Evolutionary conservation across 1,139 yeast species (phyloP).

Genomic region (Zygoascus meyerae): DNA sequence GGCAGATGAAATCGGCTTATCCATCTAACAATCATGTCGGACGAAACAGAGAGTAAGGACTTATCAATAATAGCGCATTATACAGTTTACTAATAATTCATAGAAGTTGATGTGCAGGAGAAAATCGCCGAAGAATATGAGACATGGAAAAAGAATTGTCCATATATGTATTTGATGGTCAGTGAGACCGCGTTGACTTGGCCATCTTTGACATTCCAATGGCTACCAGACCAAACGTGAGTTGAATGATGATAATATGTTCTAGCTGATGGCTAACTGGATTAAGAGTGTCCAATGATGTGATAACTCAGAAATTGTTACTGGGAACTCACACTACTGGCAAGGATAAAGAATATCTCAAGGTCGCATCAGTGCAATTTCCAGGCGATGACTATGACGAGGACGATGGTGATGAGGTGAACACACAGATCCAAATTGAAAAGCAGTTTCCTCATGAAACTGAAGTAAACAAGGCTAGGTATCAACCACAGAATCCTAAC

Average conservation of each 20-base stretch:
- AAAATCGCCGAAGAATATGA: conserved; percentile 52
- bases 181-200: conserved; percentile 57
- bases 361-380: conserved; percentile 62
- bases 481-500: conserved; percentile 64
- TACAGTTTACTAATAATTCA: background rate
- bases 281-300: conserved; percentile 11
- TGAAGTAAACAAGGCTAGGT: conserved; percentile 79
- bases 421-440: conserved; percentile 14
- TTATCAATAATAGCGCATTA: too few relatives aligned
- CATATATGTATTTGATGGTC: conserved; percentile 72
- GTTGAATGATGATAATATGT: background rate
- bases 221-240: conserved; percentile 28
- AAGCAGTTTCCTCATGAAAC: conserved; percentile 37
- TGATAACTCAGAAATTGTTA: conserved; percentile 39
- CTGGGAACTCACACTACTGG: conserved; percentile 85
- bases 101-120: background rate
- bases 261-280: conserved; percentile 7
- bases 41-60: too few relatives aligned
- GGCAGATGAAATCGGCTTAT: too few relatives aligned
- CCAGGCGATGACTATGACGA: conserved; percentile 38
- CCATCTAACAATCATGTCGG: too few relatives aligned
- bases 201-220: conserved; percentile 42
- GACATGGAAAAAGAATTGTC: conserved; percentile 89
- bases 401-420: conserved; percentile 17
- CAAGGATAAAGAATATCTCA: conserved; percentile 64